Evolutionary conservation across 1,139 yeast species (phyloP), one percentile per base, ranked within the genome.

Genomic region (Debaryomyces singareniensis): DNA sequence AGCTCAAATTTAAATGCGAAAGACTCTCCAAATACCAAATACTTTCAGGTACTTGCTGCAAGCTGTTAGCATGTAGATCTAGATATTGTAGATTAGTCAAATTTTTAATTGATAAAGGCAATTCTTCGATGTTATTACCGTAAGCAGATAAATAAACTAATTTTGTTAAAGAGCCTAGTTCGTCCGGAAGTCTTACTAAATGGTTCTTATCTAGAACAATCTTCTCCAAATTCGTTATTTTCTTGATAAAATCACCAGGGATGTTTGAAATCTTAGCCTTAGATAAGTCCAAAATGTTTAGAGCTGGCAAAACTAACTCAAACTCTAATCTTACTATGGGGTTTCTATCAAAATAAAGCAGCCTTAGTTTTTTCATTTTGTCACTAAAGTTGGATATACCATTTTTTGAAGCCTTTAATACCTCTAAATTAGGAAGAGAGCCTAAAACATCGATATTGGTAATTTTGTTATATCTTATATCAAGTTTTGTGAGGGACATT

Each of bases 21-120:
- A 83, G 64, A 1, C 73, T 64, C 20, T 65, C 68, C 51, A 82
- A 62, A 34, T 68, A 62, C 85, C 86, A 85, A 28, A 85, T 70
- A 16, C 73, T 78, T 23, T 69, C 71, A 0, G 93, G 89, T 22
- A 93, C 57, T 4, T 61, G 47, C 42, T 84, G 81, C 42, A 93
- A 65, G 48, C 87, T 89, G 54, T 93, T 93, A 29, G 85, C 73
- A 53, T 91, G 97, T 29, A 87, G 58, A 53, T 93, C 97, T 39
- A 93, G 63, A 34, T 71, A 67, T 42, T 75, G 80, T 38, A 91
- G 64, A 20, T 74, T 70, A 3, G 62, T 57, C 34, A 91, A 64
- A 11, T 68, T 51, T 2, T 86, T 80, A 25, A 91, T 71, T 12
- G 75, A 71, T 3, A 65, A 51, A 0, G 98, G 96, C n/a, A 93